Conservation (phyloP, 192 early-diverging fungal genomes). For the Podila verticillata region DNA sequence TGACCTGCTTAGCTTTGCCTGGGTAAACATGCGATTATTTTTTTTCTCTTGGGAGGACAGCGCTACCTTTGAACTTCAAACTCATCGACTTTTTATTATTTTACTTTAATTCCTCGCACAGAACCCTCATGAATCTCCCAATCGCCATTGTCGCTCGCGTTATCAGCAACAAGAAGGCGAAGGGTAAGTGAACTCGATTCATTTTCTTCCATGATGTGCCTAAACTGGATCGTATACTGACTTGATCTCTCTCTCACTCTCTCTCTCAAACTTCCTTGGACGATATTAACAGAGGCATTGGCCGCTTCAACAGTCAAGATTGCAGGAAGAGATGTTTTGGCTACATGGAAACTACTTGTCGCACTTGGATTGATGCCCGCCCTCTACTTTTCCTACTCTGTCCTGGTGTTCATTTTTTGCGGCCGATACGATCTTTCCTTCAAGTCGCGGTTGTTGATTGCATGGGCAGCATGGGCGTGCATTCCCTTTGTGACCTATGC, state of each 20-base stretch:
- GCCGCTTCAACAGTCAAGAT: conserved; percentile 91
- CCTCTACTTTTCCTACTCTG: conserved; percentile 74
- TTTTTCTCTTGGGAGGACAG: too few species aligned
- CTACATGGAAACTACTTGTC: conserved; percentile 92
- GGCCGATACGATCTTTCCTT: conserved; percentile 53
- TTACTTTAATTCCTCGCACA: conserved; percentile 6
- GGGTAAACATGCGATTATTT: conserved; percentile 60
- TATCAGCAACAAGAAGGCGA: conserved; percentile 64
- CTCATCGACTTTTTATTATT: background rate
- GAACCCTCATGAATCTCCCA: conserved; percentile 66
- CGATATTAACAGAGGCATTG: conserved; percentile 67
- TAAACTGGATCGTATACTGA: too few species aligned
- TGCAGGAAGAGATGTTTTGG: conserved; percentile 92
- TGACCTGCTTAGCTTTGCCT: conserved; percentile 82
- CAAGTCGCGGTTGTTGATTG: conserved; percentile 34
- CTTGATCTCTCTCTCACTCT: background rate
- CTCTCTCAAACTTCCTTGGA: background rate
- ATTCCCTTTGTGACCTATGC: conserved; percentile 75
- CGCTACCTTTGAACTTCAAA: background rate
- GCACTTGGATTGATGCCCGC: conserved; percentile 75
- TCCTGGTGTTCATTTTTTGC: conserved; percentile 64
- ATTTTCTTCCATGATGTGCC: too few species aligned
- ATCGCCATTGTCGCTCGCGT: conserved; percentile 63
- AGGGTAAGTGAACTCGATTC: conserved; percentile 34
- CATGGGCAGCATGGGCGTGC: conserved; percentile 46